Conservation (phyloP, 1,139 yeast genomes). For the Hanseniaspora sp. region DNA sequence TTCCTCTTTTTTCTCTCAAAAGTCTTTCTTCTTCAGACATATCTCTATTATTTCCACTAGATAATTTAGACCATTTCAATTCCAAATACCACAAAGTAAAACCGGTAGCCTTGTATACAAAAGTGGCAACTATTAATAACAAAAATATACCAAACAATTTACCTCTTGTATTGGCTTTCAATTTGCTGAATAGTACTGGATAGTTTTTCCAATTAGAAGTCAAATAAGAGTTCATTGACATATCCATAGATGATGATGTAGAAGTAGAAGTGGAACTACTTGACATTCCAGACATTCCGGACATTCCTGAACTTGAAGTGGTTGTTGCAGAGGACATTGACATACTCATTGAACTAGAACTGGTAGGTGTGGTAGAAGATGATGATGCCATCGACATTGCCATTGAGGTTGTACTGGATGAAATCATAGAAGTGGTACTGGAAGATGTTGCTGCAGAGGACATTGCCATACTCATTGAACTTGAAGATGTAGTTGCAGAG, state of each 20-base stretch:
- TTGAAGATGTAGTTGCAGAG: background rate
- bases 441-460: background rate
- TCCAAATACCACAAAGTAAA: slow-evolving; percentile 54
- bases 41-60: slow-evolving; percentile 17
- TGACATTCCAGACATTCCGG: slow-evolving; percentile 1
- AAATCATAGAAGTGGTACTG: background rate
- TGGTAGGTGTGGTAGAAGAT: background rate
- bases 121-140: slow-evolving; percentile 46
- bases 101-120: slow-evolving; percentile 47
- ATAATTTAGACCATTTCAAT: slow-evolving; percentile 44
- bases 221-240: slow-evolving; percentile 48
- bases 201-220: slow-evolving; percentile 41
- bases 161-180: slow-evolving; percentile 44
- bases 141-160: slow-evolving; percentile 65
- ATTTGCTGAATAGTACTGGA: slow-evolving; percentile 49
- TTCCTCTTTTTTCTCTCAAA: slow-evolving; percentile 17
- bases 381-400: background rate
- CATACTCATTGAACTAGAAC: background rate
- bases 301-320: background rate
- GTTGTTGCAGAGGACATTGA: background rate
- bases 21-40: slow-evolving; percentile 24
- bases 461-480: background rate
- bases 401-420: background rate
- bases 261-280: background rate
- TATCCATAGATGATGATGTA: slow-evolving; percentile 20